Evolutionary conservation across 2,329 filamentous ascomycete genomes (phyloP).

Genomic region (Arthrocladium fulminans): DNA sequence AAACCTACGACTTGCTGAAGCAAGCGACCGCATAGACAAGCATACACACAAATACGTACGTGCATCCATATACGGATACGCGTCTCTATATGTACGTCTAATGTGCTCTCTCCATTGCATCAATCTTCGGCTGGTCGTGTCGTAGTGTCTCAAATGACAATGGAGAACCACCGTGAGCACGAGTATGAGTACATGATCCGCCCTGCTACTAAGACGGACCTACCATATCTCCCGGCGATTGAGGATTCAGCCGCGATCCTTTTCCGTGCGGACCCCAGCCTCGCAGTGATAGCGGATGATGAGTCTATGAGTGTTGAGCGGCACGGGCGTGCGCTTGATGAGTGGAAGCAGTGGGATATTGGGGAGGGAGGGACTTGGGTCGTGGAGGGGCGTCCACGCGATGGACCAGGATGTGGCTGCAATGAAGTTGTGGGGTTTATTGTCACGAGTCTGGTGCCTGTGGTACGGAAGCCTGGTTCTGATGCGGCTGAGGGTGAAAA

Average conservation of each 20-base stretch:
- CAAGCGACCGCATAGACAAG: no score
- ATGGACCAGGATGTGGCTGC: no score
- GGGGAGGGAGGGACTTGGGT: conserved; percentile 8
- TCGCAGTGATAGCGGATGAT: conserved; percentile 9
- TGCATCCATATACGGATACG: no score
- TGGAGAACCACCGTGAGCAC: no score
- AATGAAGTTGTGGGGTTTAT: conserved; percentile 10
- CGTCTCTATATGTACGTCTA: no score
- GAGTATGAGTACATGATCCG: conserved; percentile 9
- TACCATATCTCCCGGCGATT: conserved; percentile 1
- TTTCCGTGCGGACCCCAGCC: conserved; percentile 8
- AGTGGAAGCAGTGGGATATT: neutral
- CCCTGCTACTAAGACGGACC: neutral
- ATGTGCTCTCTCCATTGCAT: no score
- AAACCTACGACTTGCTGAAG: no score
- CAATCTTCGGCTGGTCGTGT: no score
- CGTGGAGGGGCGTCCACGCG: neutral
- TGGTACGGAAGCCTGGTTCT: no score
- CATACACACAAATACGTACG: no score
- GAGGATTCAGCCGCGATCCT: conserved; percentile 9
- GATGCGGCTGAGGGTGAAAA: no score
- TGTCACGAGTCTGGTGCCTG: neutral
- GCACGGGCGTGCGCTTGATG: neutral
- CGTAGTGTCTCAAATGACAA: no score
- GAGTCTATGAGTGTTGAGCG: conserved; percentile 6